Evolutionary conservation across 2,329 filamentous ascomycete genomes (phyloP).

Genomic region (Zymoseptoria brevis): DNA sequence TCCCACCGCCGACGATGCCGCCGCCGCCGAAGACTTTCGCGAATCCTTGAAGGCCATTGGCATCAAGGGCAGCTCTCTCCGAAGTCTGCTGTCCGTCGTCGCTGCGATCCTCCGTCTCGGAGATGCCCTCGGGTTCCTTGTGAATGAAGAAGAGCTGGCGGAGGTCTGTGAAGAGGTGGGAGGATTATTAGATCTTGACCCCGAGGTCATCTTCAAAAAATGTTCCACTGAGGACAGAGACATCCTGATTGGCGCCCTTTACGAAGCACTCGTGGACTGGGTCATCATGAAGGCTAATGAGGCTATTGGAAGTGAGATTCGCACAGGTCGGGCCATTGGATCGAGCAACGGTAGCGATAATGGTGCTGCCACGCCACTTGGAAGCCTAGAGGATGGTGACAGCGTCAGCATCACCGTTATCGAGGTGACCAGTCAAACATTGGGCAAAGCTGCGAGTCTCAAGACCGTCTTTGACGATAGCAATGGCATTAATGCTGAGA

Average conservation of each 20-base stretch:
- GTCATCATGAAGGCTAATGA: conserved; percentile 83
- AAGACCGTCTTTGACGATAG: conserved; percentile 87
- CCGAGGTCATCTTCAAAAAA: conserved; percentile 68
- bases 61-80: conserved; percentile 77
- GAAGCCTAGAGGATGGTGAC: conserved; percentile 59
- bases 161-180: conserved; percentile 85
- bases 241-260: conserved; percentile 75
- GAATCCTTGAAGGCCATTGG: conserved; percentile 81
- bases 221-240: conserved; percentile 79
- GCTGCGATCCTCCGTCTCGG: conserved; percentile 85
- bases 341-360: conserved; percentile 58
- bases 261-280: conserved; percentile 93
- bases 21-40: conserved; percentile 88
- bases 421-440: conserved; percentile 68
- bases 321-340: conserved; percentile 55
- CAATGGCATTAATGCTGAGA: conserved; percentile 90
- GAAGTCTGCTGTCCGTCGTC: conserved; percentile 76
- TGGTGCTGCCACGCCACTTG: conserved; percentile 55
- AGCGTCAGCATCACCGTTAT: conserved; percentile 84
- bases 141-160: conserved; percentile 78
- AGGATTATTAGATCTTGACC: conserved; percentile 76
- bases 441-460: conserved; percentile 84
- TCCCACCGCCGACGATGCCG: conserved; percentile 84
- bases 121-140: conserved; percentile 74
- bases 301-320: conserved; percentile 69